A percentile compares a stretch with the other conserved stretches of the same genome.
Evolutionary conservation across 2,329 filamentous ascomycete species (phyloP).

Genomic region (Curvularia hawaiiensis): DNA sequence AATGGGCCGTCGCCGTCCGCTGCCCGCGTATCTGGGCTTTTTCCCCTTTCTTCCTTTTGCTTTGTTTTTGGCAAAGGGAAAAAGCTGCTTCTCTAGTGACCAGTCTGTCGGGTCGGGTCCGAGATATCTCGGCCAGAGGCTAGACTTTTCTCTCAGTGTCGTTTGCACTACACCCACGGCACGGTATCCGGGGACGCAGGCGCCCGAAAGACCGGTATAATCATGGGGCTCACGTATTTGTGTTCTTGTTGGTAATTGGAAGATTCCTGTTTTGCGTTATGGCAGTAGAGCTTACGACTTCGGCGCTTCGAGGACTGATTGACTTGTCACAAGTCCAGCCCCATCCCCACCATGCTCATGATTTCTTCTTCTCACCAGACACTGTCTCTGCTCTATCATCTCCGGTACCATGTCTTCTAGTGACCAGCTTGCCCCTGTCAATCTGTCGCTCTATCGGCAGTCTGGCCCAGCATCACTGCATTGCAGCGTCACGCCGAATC

Average conservation of each 20-base stretch:
- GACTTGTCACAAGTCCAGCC: neutral
- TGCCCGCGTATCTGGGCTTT: too few relatives aligned
- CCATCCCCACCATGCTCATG: neutral
- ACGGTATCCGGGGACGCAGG: neutral
- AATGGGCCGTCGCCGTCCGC: too few relatives aligned
- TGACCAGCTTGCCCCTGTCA: constrained; percentile 1
- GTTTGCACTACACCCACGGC: neutral
- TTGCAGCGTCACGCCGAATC: constrained; percentile 9
- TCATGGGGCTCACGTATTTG: constrained; percentile 4
- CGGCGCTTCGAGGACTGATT: neutral
- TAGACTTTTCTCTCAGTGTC: neutral
- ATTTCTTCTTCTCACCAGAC: constrained; percentile 2
- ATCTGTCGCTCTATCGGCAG: neutral
- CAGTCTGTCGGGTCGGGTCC: constrained; percentile 1
- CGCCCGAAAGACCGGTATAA: neutral
- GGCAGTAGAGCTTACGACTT: constrained; percentile 1
- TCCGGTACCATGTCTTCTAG: constrained; percentile 1
- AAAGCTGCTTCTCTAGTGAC: too few relatives aligned
- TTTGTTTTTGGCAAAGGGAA: too few relatives aligned
- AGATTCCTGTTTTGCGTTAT: neutral
- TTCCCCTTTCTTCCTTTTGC: too few relatives aligned
- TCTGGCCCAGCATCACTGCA: constrained; percentile 8
- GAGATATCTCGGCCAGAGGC: neutral
- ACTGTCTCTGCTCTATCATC: neutral
- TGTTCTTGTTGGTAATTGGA: neutral